These are phyloP conservation scores for Globisporangium uncinulatum DNA, from an alignment of 352 stramenopile species.

Conservation along the genomic window DNA sequence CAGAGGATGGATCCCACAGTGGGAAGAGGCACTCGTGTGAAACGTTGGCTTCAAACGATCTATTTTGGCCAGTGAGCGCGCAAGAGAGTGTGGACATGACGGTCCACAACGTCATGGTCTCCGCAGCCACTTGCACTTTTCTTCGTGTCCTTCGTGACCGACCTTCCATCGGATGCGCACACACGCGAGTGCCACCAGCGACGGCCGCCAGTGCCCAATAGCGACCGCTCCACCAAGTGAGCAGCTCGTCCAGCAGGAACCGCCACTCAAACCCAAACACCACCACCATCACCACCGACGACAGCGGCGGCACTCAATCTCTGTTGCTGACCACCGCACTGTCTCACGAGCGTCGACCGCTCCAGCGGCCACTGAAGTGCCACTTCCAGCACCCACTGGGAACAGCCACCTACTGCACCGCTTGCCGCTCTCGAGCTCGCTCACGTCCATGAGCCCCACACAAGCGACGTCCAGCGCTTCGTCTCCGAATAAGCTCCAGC, in stretches of 20 bases:
- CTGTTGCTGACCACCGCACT: neutral
- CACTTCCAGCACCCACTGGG: neutral
- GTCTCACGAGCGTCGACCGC: too few relatives aligned
- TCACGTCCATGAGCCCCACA: neutral
- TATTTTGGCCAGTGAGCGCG: neutral
- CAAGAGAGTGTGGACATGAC: too few relatives aligned
- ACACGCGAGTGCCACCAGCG: too few relatives aligned
- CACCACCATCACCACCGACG: constrained; percentile 1
- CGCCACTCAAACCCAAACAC: neutral
- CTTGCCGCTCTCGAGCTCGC: constrained; percentile 10
- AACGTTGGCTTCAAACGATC: neutral
- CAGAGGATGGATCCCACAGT: too few relatives aligned
- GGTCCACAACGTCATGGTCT: neutral
- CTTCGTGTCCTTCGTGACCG: too few relatives aligned
- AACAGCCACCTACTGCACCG: neutral
- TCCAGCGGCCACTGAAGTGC: neutral
- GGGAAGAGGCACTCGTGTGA: too few relatives aligned
- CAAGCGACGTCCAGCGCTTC: neutral
- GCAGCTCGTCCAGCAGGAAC: constrained; percentile 4
- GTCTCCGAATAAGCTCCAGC: neutral
- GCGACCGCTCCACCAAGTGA: constrained; percentile 1
- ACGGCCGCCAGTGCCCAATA: too few relatives aligned
- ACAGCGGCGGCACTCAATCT: constrained; percentile 8
- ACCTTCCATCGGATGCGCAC: too few relatives aligned
- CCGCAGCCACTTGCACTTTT: constrained; percentile 10